Evolutionary conservation across 2,329 filamentous ascomycete species (phyloP).

Genomic region (Sporothrix humicola): DNA sequence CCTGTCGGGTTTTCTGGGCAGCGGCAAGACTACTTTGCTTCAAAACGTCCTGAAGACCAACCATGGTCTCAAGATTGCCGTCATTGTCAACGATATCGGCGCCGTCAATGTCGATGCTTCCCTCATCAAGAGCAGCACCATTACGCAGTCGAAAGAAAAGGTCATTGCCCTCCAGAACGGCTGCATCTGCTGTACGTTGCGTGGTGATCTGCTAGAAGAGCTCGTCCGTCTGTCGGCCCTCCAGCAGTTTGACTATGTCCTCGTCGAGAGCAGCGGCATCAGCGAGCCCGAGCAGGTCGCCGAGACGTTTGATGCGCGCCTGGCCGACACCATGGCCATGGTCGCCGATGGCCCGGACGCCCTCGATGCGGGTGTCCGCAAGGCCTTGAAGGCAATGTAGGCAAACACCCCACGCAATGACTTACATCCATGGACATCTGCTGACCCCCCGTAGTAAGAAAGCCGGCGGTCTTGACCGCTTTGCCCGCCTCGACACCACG

Average conservation of each 20-base stretch:
- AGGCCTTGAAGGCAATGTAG: constrained; percentile 46
- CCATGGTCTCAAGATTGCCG: constrained; percentile 71
- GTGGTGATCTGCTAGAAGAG: constrained; percentile 73
- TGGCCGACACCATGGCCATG: constrained; percentile 54
- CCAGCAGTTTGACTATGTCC: constrained; percentile 70
- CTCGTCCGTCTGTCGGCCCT: constrained; percentile 68
- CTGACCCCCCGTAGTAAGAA: constrained; percentile 38
- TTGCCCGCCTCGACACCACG: constrained; percentile 72
- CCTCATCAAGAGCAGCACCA: constrained; percentile 61
- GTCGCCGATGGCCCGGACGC: constrained; percentile 45
- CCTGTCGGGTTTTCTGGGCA: constrained; percentile 49
- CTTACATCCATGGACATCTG: no score
- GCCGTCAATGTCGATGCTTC: constrained; percentile 70
- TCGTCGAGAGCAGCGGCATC: constrained; percentile 74
- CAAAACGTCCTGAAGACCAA: constrained; percentile 70
- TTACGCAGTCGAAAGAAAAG: constrained; percentile 66
- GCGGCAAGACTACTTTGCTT: constrained; percentile 73
- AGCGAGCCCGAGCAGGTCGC: constrained; percentile 76
- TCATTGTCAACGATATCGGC: constrained; percentile 76
- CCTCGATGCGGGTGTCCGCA: constrained; percentile 29
- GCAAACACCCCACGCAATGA: no score
- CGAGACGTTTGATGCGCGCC: constrained; percentile 69
- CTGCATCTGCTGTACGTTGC: constrained; percentile 77
- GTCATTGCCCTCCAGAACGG: constrained; percentile 73
- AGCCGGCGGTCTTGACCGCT: constrained; percentile 67